Evolutionary conservation across 306 rosid genomes (phyloP).

Genomic region (Quercus robur): DNA sequence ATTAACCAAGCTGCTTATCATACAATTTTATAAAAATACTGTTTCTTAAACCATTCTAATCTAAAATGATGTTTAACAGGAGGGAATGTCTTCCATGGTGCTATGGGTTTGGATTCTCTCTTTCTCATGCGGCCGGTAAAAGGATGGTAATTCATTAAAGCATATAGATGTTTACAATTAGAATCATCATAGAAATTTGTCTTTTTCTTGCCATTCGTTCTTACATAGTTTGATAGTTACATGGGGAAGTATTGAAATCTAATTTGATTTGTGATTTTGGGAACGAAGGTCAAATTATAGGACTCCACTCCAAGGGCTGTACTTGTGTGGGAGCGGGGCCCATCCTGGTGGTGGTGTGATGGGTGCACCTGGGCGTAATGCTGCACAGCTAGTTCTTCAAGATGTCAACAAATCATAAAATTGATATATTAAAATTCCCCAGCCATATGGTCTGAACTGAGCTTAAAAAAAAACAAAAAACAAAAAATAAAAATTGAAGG

Average conservation of each 20-base stretch:
- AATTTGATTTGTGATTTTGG: conserved; percentile 18
- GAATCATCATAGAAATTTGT: neutral
- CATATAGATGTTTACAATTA: neutral
- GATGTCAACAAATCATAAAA: conserved; percentile 32
- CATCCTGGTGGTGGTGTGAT: conserved; percentile 99
- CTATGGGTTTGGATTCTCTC: conserved; percentile 92
- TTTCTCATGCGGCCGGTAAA: conserved; percentile 80
- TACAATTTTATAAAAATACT: neutral
- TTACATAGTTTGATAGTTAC: neutral
- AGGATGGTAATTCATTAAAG: conserved; percentile 63
- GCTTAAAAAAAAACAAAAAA: too few relatives aligned
- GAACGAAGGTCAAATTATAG: conserved; percentile 67
- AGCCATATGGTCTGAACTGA: neutral
- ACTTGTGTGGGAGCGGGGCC: conserved; percentile 78
- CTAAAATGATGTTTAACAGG: conserved; percentile 31
- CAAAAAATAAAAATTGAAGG: neutral
- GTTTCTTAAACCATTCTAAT: neutral
- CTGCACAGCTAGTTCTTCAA: conserved; percentile 71
- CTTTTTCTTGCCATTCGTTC: neutral
- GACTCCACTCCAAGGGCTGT: conserved; percentile 69
- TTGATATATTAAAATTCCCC: neutral
- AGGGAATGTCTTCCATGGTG: conserved; percentile 90
- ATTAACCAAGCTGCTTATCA: neutral
- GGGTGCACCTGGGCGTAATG: conserved; percentile 94
- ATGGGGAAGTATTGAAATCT: neutral